Base-by-base conservation (phyloP, 2,329 filamentous ascomycete species). In the Cladorrhinum sp. region DNA sequence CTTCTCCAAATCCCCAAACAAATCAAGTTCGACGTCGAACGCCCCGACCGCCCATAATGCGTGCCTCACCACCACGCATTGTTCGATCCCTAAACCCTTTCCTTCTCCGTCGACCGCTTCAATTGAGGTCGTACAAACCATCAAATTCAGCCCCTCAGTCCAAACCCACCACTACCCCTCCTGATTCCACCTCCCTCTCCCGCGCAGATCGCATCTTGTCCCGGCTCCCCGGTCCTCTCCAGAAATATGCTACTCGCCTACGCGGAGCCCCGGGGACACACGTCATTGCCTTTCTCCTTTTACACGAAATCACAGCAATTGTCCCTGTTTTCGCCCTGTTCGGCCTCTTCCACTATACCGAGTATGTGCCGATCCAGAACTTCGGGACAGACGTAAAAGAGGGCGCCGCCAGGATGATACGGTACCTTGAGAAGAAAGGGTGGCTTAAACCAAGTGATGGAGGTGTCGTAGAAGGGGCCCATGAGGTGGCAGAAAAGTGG, bases 231-330 rank as follows among this genome's bases (percentile, higher is more conserved):
- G 76, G 71, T 3, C 87, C 86, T 62, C 80, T 96, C 12, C 89
- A 85, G 60, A 81, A 79, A 56, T 91, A 92, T 76, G 87, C 90
- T 0, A 75, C 78, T 1, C 85, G 86, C 0, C 84, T 99, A 2
- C 85, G 87, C 60, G 81, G 83, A 58, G 92, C 92, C 0, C 95
- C 95, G 0, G 75, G 92, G 50, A 91, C 91, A 1, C 92, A 97
- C 75, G 80, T 96, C 48, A 85, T 89, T 1, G 88, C 93, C 0
- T 99, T 99, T 73, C 79, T 98, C 10, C 79, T 97, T 41, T 82
- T 99, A 0, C 95, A 99, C 78, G 95, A 99, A 75, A 73, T 97
- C 50, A 98, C 95, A 0, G 93, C 95, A 9, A 77, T 97, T 10
- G 74, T 93, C 1, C 93, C 93, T 0, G 76, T 98, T 0, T 73